Evolutionary conservation across 2,329 filamentous ascomycete species (phyloP).

Genomic region (Phialophora verrucosa): DNA sequence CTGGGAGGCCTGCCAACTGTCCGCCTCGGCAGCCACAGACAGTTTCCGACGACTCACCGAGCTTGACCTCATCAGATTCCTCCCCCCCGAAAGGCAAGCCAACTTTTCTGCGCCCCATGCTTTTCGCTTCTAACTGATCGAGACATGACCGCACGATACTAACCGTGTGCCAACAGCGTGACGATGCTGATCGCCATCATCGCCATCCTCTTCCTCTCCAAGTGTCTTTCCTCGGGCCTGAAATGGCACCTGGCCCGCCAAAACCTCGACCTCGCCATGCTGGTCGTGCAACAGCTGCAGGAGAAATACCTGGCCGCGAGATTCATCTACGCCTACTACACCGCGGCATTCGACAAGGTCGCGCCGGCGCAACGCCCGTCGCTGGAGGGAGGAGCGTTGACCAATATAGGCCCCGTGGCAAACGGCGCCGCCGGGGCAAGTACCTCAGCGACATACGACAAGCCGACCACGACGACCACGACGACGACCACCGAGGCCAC

Average conservation of each 20-base stretch:
- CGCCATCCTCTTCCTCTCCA: constrained; percentile 22
- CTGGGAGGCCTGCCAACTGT: constrained; percentile 18
- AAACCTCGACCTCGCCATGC: constrained; percentile 25
- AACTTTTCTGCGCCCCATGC: no score
- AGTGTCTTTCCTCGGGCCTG: constrained; percentile 15
- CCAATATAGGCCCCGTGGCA: not conserved
- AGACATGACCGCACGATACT: not conserved
- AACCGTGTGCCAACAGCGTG: not conserved
- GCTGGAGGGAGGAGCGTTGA: not conserved
- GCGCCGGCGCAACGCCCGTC: constrained; percentile 9
- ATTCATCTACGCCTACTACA: constrained; percentile 24
- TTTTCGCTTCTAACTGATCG: not conserved
- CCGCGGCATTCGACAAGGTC: constrained; percentile 22
- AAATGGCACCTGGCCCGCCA: constrained; percentile 26
- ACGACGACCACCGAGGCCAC: not conserved
- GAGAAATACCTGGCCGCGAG: constrained; percentile 22
- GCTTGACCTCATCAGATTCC: constrained; percentile 17
- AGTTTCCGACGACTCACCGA: constrained; percentile 19
- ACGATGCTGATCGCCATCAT: constrained; percentile 24
- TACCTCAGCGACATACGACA: not conserved
- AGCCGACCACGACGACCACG: not conserved
- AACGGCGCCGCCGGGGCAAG: not conserved
- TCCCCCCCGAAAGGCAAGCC: constrained; percentile 25
- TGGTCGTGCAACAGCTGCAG: constrained; percentile 21
- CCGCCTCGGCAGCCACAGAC: constrained; percentile 21